Evolutionary conservation across 1,284 basidiomycete genomes (phyloP).

Genomic region (Ceratobasidium sp.): DNA sequence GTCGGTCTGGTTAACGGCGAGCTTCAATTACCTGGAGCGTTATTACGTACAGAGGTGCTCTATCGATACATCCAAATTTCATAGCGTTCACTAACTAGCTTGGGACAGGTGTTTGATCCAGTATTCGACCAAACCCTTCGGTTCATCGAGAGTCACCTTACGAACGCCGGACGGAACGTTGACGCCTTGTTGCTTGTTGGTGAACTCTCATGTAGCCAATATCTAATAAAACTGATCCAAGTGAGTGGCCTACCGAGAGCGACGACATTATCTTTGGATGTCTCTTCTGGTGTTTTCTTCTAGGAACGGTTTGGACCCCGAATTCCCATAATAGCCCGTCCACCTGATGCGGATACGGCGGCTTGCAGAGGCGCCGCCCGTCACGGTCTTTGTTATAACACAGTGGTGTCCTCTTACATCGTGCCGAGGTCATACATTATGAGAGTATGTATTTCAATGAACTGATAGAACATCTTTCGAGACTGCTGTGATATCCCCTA

Average conservation of each 20-base stretch:
- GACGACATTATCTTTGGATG: slow-evolving; percentile 48
- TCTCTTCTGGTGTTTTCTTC: slow-evolving; percentile 51
- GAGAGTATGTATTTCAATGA: slow-evolving; percentile 60
- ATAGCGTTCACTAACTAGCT: no score
- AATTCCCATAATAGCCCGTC: slow-evolving; percentile 75
- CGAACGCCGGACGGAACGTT: slow-evolving; percentile 66
- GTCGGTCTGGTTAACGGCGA: slow-evolving; percentile 82
- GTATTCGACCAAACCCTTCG: slow-evolving; percentile 64
- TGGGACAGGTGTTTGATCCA: background rate
- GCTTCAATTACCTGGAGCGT: slow-evolving; percentile 75
- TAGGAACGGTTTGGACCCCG: slow-evolving; percentile 57
- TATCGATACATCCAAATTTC: no score
- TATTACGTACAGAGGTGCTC: slow-evolving; percentile 76
- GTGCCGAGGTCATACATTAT: slow-evolving; percentile 81
- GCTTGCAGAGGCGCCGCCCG: slow-evolving; percentile 81
- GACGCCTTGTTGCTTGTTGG: slow-evolving; percentile 83
- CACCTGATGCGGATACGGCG: slow-evolving; percentile 83
- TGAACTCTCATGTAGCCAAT: slow-evolving; percentile 83
- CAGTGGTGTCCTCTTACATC: slow-evolving; percentile 77
- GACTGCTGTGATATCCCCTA: no score
- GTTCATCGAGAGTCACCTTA: slow-evolving; percentile 75
- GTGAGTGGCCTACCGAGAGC: slow-evolving; percentile 53
- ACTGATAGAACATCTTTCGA: no score
- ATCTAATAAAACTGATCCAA: slow-evolving; percentile 69
- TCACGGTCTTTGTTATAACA: slow-evolving; percentile 75